These are phyloP conservation scores for Endoconidiophora laricicola DNA, from an alignment of 2,329 filamentous ascomycete genomes.

Conservation along the genomic window DNA sequence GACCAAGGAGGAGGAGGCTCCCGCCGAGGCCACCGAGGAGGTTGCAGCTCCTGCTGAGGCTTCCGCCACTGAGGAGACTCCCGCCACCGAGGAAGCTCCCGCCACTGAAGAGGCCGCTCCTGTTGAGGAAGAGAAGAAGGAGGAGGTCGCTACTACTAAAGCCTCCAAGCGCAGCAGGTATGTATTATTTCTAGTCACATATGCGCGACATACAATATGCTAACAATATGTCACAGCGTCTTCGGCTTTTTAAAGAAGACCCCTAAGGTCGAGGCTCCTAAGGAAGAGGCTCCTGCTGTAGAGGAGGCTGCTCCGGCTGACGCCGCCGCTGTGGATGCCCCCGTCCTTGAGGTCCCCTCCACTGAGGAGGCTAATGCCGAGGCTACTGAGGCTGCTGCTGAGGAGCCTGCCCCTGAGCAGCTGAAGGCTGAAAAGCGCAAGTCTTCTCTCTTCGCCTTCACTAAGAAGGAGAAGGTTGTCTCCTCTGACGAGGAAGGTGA, in stretches of 20 bases:
- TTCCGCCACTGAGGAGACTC: constrained; percentile 25
- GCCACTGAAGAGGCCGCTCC: constrained; percentile 32
- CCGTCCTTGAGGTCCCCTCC: constrained; percentile 25
- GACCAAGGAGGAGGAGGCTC: constrained; percentile 17
- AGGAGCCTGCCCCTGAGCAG: constrained; percentile 42
- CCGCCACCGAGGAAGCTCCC: constrained; percentile 35
- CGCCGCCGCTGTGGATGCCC: constrained; percentile 38
- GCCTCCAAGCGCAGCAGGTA: constrained; percentile 31
- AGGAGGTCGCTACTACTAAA: constrained; percentile 30
- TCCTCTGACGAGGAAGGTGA: constrained; percentile 45
- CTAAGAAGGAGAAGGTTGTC: constrained; percentile 55
- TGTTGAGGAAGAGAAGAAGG: constrained; percentile 24
- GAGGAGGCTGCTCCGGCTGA: constrained; percentile 43
- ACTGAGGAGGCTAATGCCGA: constrained; percentile 26
- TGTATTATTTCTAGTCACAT: constrained; percentile 3
- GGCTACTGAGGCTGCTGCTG: constrained; percentile 24
- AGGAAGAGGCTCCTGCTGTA: constrained; percentile 31
- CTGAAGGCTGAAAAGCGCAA: constrained; percentile 63
- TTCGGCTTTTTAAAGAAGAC: constrained; percentile 40
- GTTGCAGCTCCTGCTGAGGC: constrained; percentile 20
- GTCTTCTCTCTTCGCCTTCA: constrained; percentile 60
- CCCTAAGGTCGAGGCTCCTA: constrained; percentile 36
- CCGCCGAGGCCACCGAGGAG: constrained; percentile 18
- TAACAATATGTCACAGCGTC: constrained; percentile 23
- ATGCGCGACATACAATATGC: neutral